Base-by-base conservation (phyloP, 192 early-diverging fungal species). In the Kickxella alabastrina region DNA sequence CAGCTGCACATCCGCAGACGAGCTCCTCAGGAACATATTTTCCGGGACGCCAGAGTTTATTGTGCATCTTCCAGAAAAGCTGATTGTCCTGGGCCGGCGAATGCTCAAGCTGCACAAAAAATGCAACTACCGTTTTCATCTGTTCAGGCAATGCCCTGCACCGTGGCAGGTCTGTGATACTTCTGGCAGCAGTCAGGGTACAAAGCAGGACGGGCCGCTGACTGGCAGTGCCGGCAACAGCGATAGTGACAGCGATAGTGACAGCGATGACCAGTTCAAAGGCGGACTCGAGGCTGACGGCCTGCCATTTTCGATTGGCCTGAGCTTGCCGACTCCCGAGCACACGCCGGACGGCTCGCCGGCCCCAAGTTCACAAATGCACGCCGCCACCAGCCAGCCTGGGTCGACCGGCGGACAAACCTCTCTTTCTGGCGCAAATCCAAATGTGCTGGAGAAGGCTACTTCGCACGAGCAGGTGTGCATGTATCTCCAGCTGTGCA, bases 141-240 rank as follows among this genome's bases (percentile, higher is more conserved):
- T 82, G 36, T 78, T 71, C 18, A 49, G 56, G 34, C 39, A 57
- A 29, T 82, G 80, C 22, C 75, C 78, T 4, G 78, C 77, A 3
- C 55, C 70, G 29, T 75, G 71, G 75, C 75, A 77, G 52, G 28
- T 3, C 2, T 22, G 36, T 12, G 5, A 17, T 21, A n/a, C 46
- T 4, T n/a, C n/a, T n/a, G n/a, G n/a, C 13, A 35, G 32, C 15
- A 29, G 23, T 13, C 1, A 22, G 32, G 41, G 9, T n/a, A 18
- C 10, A 18, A n/a, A n/a, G n/a, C n/a, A n/a, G n/a, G n/a, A n/a
- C n/a, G n/a, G n/a, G n/a, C n/a, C n/a, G n/a, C n/a, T n/a, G n/a
- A n/a, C n/a, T n/a, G n/a, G n/a, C n/a, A n/a, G 22, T 23, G 17
- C 10, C 6, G 41, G 22, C 6, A 6, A 7, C 18, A 43, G 13